Conservation (phyloP, 192 early-diverging fungal species). For the Haplosporangium gracile region DNA sequence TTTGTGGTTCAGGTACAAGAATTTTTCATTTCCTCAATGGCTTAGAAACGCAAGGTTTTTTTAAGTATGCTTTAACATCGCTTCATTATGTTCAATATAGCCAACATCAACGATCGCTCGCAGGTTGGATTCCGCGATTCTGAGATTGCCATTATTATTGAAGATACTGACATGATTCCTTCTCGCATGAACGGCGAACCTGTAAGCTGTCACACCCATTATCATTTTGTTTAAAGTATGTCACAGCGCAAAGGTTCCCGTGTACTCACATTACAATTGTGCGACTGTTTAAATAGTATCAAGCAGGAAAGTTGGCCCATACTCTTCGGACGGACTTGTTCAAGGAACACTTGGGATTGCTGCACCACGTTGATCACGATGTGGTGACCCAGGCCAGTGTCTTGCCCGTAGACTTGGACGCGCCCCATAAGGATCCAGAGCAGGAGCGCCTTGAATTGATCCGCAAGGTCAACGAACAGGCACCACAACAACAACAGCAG, state of each 20-base stretch:
- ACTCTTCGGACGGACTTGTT: slow-evolving; percentile 81
- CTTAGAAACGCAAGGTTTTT: not conserved
- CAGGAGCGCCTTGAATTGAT: slow-evolving; percentile 33
- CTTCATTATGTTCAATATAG: slow-evolving; percentile 21
- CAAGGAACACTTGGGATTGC: slow-evolving; percentile 86
- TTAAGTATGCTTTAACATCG: not conserved
- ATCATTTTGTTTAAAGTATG: not conserved
- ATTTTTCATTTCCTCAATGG: not conserved
- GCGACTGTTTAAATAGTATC: slow-evolving; percentile 59
- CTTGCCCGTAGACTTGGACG: slow-evolving; percentile 45
- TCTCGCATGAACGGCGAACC: slow-evolving; percentile 80
- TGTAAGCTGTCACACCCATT: slow-evolving; percentile 25
- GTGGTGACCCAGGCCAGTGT: slow-evolving; percentile 33
- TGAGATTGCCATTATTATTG: slow-evolving; percentile 89
- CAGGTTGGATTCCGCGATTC: slow-evolving; percentile 88
- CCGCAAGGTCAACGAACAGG: slow-evolving; percentile 21
- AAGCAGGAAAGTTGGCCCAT: slow-evolving; percentile 80
- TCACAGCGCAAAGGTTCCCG: not conserved
- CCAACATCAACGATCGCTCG: slow-evolving; percentile 91
- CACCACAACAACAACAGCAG: not conserved
- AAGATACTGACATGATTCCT: slow-evolving; percentile 77
- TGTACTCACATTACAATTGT: not conserved
- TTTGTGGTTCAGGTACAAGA: slow-evolving; percentile 78
- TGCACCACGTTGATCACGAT: slow-evolving; percentile 61
- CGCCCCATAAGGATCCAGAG: slow-evolving; percentile 39